Percentiles rank a stretch among this genome's conserved stretches.
Conservation (phyloP, 2,329 filamentous ascomycete genomes). For the Fusarium sambucinum region DNA sequence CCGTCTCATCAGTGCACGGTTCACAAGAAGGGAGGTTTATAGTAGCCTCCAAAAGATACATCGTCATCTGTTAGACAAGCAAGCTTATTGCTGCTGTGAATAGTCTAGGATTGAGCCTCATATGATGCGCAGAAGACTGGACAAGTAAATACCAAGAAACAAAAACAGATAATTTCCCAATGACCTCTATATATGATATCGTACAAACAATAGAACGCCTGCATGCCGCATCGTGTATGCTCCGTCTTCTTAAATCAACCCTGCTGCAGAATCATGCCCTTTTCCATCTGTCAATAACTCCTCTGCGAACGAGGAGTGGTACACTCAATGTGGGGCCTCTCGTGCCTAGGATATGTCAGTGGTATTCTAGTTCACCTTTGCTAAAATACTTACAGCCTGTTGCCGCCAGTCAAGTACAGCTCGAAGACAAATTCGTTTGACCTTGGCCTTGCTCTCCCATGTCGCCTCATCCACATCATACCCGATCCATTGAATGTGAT, state of each 20-base stretch:
- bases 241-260: fast-evolving
- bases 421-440: background rate
- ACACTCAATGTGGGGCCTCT: too few species aligned
- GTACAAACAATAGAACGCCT: background rate
- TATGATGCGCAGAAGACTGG: background rate
- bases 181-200: fast-evolving
- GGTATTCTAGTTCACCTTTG: too few species aligned
- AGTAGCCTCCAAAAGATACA: background rate
- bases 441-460: background rate
- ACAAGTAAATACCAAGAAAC: background rate
- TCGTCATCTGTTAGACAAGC: background rate
- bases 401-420: background rate
- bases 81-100: background rate
- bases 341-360: background rate
- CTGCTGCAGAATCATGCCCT: background rate
- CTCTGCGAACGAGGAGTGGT: background rate
- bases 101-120: fast-evolving
- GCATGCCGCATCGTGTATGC: fast-evolving
- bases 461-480: background rate
- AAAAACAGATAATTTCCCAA: background rate
- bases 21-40: too few species aligned
- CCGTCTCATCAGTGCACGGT: background rate
- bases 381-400: background rate
- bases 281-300: background rate
- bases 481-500: background rate